Percentiles rank a stretch among this genome's conserved stretches.
These are phyloP conservation scores for Secale cereale DNA, from an alignment of 176 grass and related monocot genomes.

Conservation along the genomic window DNA sequence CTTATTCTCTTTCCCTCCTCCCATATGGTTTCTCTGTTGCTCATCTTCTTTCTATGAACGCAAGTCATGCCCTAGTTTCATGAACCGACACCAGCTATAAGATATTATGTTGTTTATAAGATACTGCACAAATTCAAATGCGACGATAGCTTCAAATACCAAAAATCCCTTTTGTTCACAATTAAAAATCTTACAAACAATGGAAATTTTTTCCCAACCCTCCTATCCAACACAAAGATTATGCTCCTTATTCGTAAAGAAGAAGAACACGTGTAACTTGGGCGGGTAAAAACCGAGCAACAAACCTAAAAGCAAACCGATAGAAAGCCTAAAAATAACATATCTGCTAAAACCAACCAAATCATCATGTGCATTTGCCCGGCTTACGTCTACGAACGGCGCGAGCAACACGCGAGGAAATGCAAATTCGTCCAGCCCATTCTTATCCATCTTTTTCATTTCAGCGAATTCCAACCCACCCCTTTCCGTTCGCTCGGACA, in stretches of 20 bases:
- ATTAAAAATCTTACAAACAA: neutral
- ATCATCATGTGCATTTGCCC: neutral
- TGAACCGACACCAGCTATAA: too few species aligned
- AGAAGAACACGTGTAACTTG: neutral
- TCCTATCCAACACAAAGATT: neutral
- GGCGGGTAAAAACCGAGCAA: neutral
- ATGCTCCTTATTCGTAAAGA: neutral
- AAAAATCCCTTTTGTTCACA: neutral
- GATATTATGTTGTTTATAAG: too few species aligned
- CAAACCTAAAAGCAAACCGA: neutral
- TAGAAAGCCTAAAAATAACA: neutral
- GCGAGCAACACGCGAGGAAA: neutral
- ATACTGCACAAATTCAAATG: too few species aligned
- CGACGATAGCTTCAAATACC: too few species aligned
- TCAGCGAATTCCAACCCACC: slow-evolving; percentile 1
- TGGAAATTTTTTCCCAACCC: neutral
- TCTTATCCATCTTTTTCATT: slow-evolving; percentile 2
- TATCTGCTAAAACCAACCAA: neutral
- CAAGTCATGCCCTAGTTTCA: too few species aligned
- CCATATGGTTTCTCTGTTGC: too few species aligned
- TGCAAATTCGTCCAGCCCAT: slow-evolving; percentile 2
- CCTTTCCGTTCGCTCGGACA: slow-evolving; percentile 26
- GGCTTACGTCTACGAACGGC: neutral
- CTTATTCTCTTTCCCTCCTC: too few species aligned
- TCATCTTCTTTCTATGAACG: too few species aligned